A percentile compares a stretch with the other conserved stretches of the same genome.
Conservation (phyloP, 228 moss, liverwort and hornwort species). For the Sphagnum fallax region DNA sequence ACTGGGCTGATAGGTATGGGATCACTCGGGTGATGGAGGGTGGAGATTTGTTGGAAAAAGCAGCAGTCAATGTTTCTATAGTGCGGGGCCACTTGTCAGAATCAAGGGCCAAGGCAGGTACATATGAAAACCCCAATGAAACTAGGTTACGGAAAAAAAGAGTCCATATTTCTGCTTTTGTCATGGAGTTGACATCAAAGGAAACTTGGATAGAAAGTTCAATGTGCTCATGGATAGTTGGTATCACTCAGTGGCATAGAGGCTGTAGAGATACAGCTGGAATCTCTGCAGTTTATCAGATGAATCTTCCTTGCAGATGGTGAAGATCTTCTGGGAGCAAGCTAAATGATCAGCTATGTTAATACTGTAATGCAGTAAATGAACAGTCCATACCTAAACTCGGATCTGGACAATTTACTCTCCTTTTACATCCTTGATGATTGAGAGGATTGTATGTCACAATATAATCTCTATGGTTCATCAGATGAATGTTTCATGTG, state of each 20-base stretch:
- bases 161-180: background rate
- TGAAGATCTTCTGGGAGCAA: no score
- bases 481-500: no score
- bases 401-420: no score
- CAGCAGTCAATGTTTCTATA: conserved; percentile 86
- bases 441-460: no score
- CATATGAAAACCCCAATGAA: background rate
- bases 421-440: no score
- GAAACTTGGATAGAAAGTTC: background rate
- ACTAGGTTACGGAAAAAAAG: background rate
- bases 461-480: no score
- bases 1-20: conserved; percentile 35
- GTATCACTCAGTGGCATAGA: background rate
- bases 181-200: background rate
- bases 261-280: background rate
- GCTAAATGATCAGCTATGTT: no score
- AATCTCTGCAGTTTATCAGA: background rate
- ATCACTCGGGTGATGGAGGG: conserved; percentile 87
- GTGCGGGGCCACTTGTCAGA: conserved; percentile 76
- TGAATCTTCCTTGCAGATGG: background rate
- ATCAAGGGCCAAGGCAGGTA: conserved; percentile 94
- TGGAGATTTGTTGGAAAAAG: conserved; percentile 84
- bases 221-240: background rate
- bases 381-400: no score
- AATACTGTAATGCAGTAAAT: no score